Evolutionary conservation across 257 asterid genomes (phyloP).

Genomic region (Przewalskia tangutica): DNA sequence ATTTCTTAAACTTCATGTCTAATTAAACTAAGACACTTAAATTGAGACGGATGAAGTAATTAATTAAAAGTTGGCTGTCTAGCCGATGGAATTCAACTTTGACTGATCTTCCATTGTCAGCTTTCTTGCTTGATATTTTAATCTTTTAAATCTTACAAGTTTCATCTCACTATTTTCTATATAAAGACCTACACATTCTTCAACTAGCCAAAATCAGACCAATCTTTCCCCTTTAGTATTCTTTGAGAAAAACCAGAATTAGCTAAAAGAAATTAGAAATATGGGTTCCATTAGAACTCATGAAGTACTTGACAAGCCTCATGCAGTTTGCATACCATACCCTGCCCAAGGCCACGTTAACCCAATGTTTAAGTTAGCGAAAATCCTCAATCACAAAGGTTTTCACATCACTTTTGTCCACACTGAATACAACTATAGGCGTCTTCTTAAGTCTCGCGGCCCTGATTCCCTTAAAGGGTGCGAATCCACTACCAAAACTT

Average conservation of each 20-base stretch:
- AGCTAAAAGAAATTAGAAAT: background rate
- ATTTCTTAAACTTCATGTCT: too few relatives aligned
- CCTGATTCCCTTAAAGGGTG: slow-evolving; percentile 5
- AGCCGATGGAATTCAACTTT: background rate
- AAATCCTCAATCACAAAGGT: slow-evolving; percentile 8
- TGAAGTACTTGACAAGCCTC: background rate
- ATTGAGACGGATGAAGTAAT: too few relatives aligned
- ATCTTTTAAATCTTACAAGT: background rate
- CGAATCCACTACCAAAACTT: background rate
- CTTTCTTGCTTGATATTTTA: background rate
- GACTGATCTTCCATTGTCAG: background rate
- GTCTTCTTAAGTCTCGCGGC: slow-evolving; percentile 5
- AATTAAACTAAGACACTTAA: too few relatives aligned
- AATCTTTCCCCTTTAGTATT: background rate
- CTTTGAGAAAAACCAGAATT: background rate
- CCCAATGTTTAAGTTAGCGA: slow-evolving; percentile 10
- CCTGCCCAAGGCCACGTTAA: slow-evolving; percentile 12
- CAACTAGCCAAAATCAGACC: background rate
- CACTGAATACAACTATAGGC: slow-evolving; percentile 3
- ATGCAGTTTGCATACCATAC: slow-evolving; percentile 12
- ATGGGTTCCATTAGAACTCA: background rate
- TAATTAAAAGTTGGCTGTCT: too few relatives aligned
- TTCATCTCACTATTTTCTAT: background rate
- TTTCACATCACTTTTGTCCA: slow-evolving; percentile 14
- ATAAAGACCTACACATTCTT: background rate